Base-by-base conservation (phyloP, 2,329 filamentous ascomycete genomes). In the Xylariaceae sp. region DNA sequence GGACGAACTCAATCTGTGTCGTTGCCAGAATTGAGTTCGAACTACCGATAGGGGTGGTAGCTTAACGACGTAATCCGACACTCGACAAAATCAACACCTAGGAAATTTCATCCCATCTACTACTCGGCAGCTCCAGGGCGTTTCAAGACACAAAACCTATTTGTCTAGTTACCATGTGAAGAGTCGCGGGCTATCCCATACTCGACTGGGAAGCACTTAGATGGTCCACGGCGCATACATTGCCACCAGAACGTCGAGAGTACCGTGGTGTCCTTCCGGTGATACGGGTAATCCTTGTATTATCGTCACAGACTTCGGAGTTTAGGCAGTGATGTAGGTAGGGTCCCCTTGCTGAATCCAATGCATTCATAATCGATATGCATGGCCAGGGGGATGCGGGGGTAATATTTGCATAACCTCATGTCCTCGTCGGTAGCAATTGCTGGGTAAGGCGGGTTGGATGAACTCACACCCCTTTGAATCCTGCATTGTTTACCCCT, bases 341-440 rank as follows among this genome's bases (percentile, higher is more conserved):
- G 49, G 44, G 41, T 11, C 21, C 46, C 48, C 58, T 52, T 61
- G 58, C 50, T 23, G 40, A 41, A 33, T 37, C 40, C 40, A 44
- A 61, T 58, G 50, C 53, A 50, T 51, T 37, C 29, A 34, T 46
- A 28, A n/a, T n/a, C n/a, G n/a, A n/a, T n/a, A n/a, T 61, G 54
- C 54, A 61, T 53, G 46, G 33, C 43, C 46, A 36, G 54, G 46
- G 47, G 51, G 40, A 58, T 54, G 58, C 54, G 58, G 54, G 49
- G 45, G 51, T 46, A 34, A 53, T 60, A 59, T 50, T 58, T 33
- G 58, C 58, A 54, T 61, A 28, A 12, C 36, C 19, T 17, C 48
- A 37, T 49, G 29, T 52, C 36, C 26, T 43, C 49, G 43, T 47
- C 40, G 44, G 34, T 23, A 48, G 26, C 17, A 41, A n/a, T 34